Base-by-base conservation (phyloP, 176 grass and related monocot species). In the Oryza officinalis region DNA sequence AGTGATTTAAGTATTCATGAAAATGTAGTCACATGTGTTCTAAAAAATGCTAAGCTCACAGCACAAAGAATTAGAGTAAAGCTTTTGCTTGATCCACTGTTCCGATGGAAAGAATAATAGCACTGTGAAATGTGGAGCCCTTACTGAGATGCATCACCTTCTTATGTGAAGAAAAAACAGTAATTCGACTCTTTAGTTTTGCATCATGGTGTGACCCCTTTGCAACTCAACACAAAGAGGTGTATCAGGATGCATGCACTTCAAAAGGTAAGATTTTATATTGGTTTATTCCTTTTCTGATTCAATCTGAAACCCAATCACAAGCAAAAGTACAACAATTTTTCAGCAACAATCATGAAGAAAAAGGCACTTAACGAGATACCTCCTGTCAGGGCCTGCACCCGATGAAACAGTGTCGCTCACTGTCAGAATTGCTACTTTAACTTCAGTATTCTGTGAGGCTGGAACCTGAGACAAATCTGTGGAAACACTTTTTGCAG, bases 341-440 rank as follows among this genome's bases (percentile, higher is more conserved):
- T 72, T 80, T 49, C 40, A 88, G 18, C 67, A 27, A 47, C 17
- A 18, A 71, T 28, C 44, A 61, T 6, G 33, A 50, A 30, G 20
- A 65, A 63, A 38, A 77, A 20, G 17, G 57, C 23, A 52, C 27
- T 76, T 25, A 41, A 31, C 25, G 13, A 84, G 46, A 64, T 99
- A 99, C 96, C 96, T 99, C 87, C 96, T 90, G 86, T 99, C 96
- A 1, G 91, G 93, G 2, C 93, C 93, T 50, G 83, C 70, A 60
- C 93, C 93, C 0, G 87, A 96, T 68, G 96, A 90, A 82, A 99
- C 96, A n/a, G 96, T 98, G 80, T 96, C 96, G 67, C 96, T 99
- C 59, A 99, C 89, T 67, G 96, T 99, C 78, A 99, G 87, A 82
- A 96, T 90, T 86, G 89, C 96, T 41, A 96, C 93, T 93, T 91